Evolutionary conservation across 768 basidiomycete species (phyloP).

Genomic region (Serpula lacrymans): DNA sequence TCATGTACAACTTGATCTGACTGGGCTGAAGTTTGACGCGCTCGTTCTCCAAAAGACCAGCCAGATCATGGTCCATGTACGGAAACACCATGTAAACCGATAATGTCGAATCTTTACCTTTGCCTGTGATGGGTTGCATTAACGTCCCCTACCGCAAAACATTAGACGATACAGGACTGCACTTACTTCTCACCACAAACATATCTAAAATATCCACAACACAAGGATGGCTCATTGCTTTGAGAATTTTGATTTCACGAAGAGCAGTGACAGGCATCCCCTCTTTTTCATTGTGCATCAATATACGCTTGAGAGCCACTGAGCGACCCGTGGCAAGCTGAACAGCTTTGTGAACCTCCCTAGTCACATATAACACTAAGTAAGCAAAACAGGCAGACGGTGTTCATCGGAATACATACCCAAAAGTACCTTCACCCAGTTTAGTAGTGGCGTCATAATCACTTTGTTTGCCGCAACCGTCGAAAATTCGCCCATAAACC

Average conservation of each 20-base stretch:
- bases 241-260: conserved; percentile 95
- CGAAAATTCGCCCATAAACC: conserved; percentile 65
- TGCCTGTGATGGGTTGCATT: conserved; percentile 39
- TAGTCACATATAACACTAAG: conserved; percentile 22
- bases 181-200: conserved; percentile 80
- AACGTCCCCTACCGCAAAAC: no score
- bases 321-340: conserved; percentile 54
- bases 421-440: conserved; percentile 96
- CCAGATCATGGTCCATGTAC: conserved; percentile 99
- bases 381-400: conserved; percentile 2
- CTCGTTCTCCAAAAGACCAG: conserved; percentile 90
- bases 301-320: conserved; percentile 91
- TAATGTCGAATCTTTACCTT: conserved; percentile 59
- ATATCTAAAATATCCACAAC: conserved; percentile 90
- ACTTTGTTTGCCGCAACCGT: conserved; percentile 64
- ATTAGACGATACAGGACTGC: conserved; percentile 1
- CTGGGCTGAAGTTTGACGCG: conserved; percentile 78
- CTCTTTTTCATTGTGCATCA: conserved; percentile 96
- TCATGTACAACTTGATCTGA: conserved; percentile 94
- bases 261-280: conserved; percentile 97
- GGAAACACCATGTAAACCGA: conserved; percentile 99
- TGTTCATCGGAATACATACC: conserved; percentile 48
- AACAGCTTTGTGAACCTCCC: conserved; percentile 89
- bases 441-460: conserved; percentile 85
- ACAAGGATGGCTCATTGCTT: conserved; percentile 80